Base-by-base conservation (phyloP, 108 stramenopile species). In the Pseudonitzschia pungens region DNA sequence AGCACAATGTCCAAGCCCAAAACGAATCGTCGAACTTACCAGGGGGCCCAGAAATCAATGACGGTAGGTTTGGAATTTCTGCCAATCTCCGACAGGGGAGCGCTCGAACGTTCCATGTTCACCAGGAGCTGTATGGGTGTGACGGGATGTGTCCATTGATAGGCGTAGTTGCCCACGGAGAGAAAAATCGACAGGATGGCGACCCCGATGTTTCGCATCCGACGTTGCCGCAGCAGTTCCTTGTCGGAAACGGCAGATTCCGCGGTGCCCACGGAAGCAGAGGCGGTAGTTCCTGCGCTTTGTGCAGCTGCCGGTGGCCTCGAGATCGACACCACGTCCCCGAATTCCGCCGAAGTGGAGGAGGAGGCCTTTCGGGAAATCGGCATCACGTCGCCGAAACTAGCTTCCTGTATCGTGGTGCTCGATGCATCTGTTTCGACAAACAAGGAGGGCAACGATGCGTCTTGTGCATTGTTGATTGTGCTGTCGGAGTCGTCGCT, bases 21-120 rank as follows among this genome's bases (percentile, higher is more conserved):
- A n/a, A 32, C 31, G 0, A 32, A 55, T 22, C 22, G 22, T 10
- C 2, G 54, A 11, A 76, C 68, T 51, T n/a, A 70, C 86, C 84
- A 88, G 0, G 90, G 92, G 6, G 92, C 92, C 92, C 92, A 93
- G 82, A 93, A 91, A 57, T 93, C 90, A 53, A 93, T 84, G 24
- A 93, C 78, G 0, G 92, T 88, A 0, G 92, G 92, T 48, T 88
- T 87, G 52, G 79, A 77, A 71, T 91, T 93, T 45, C 67, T 81
- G 16, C 87, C 90, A 78, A 93, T 87, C 18, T 73, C 66, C 0
- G 74, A 72, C 0, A 89, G 59, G 40, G 89, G 78, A 18, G 85
- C 75, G n/a, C 79, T 81, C 11, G 79, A 28, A n/a, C 76, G 73
- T 82, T 91, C 77, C 92, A 93, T 89, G 12, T 68, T 56, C 12